Evolutionary conservation across 2,329 filamentous ascomycete species (phyloP), one percentile per base, ranked within the genome.

Genomic region (Coleophoma crateriformis): DNA sequence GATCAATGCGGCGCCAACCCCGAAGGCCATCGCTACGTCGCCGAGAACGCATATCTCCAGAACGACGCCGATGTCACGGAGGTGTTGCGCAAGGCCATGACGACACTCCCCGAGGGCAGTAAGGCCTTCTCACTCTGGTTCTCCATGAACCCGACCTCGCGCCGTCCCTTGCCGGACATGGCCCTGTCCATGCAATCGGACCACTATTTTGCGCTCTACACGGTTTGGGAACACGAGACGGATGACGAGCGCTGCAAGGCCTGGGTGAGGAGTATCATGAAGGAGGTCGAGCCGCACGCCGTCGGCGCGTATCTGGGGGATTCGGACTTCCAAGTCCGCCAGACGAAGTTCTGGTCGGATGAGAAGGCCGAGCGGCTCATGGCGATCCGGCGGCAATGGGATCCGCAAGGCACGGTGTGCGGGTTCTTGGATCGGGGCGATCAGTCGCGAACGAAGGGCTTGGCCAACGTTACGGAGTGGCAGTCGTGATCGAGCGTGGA

Each of bases 281-380:
- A 47, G 2, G 58, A 58, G 7, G 63, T 76, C 1, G 69, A 73
- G 55, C 55, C 53, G 22, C 62, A 73, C 40, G 67, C 67, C 4
- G 70, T 67, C 2, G 78, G 77, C 2, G 70, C 73, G n/a, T 80
- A 80, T 54, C 62, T 80, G 1, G 78, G 77, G 8, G 77, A 81
- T 54, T 66, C 74, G 0, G 77, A 81, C 58, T 79, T 80, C 51
- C 73, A 74, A 58, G 59, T 64, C 10, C 65, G 75, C 6, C 61
- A 61, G 52, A 72, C 73, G 0, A 69, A 62, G 53, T 80, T 73
- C 58, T 81, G 77, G 77, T 62, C 63, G 3, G 65, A 69, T 4
- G 65, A 70, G 44, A 64, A 71, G 35, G 73, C 65, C 2, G 56
- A 55, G 46, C 68, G 59, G 48, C 49, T 80, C 47, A 72, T 69